These are phyloP conservation scores for Hymenochaete sp. DNA, from an alignment of 1,284 basidiomycete species.

Conservation along the genomic window DNA sequence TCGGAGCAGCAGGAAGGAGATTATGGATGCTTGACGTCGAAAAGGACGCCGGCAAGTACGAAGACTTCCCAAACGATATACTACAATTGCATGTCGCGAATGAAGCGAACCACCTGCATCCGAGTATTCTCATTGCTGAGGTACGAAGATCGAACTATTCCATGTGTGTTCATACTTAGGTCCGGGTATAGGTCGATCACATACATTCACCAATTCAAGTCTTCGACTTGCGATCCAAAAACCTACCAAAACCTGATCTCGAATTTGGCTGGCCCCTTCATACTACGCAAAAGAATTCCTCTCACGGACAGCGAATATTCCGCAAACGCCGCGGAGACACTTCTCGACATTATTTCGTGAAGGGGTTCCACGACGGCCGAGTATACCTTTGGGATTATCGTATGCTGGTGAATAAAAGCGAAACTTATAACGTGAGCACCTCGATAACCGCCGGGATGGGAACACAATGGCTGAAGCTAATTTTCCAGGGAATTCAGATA, in stretches of 20 bases:
- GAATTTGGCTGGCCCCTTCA: constrained; percentile 36
- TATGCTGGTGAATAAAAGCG: too few species aligned
- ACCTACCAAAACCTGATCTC: constrained; percentile 33
- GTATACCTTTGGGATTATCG: constrained; percentile 45
- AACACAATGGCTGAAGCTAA: constrained; percentile 27
- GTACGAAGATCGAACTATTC: constrained; percentile 24
- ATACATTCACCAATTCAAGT: constrained; percentile 40
- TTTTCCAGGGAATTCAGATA: constrained; percentile 17
- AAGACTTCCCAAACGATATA: constrained; percentile 32
- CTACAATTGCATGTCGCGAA: constrained; percentile 40
- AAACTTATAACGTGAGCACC: too few species aligned
- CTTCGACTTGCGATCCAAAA: constrained; percentile 34
- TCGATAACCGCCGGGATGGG: neutral
- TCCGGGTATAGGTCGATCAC: constrained; percentile 34
- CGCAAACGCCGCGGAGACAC: constrained; percentile 20
- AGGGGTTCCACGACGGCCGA: constrained; percentile 37
- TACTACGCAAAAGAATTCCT: constrained; percentile 26
- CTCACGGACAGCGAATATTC: constrained; percentile 14
- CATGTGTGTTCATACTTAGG: constrained; percentile 6
- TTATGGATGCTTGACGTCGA: constrained; percentile 30
- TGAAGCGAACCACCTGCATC: constrained; percentile 28
- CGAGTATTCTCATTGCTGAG: constrained; percentile 38
- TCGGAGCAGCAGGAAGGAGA: constrained; percentile 24
- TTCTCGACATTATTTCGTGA: constrained; percentile 34
- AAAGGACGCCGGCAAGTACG: constrained; percentile 20